A percentile compares a stretch with the other conserved stretches of the same genome.
These are phyloP conservation scores for Jaltomata sinuosa DNA, from an alignment of 257 asterid species.

Conservation along the genomic window DNA sequence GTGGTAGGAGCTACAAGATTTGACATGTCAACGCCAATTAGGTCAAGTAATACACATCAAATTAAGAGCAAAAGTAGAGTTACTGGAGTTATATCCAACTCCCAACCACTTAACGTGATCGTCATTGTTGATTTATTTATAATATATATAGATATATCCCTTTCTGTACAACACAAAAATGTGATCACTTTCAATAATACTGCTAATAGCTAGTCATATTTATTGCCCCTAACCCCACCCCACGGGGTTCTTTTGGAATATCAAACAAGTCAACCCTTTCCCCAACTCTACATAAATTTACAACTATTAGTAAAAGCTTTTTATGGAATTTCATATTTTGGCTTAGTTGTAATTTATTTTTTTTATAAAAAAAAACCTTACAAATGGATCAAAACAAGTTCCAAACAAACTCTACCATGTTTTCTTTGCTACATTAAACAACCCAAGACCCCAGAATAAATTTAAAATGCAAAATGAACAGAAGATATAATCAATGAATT, in stretches of 20 bases:
- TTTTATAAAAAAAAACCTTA: neutral
- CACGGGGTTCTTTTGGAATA: neutral
- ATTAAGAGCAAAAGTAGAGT: neutral
- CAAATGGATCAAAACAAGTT: neutral
- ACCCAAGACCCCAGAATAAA: neutral
- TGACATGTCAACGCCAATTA: neutral
- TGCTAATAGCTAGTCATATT: neutral
- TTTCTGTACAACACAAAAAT: neutral
- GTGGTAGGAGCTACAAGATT: neutral
- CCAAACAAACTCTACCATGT: neutral
- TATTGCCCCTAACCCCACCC: neutral
- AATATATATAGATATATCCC: too few relatives aligned
- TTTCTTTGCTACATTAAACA: neutral
- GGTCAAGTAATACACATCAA: neutral
- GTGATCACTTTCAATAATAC: neutral
- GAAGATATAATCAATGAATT: neutral
- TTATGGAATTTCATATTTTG: neutral
- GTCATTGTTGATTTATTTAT: neutral
- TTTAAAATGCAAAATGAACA: too few relatives aligned
- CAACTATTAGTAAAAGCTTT: neutral
- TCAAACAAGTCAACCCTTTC: neutral
- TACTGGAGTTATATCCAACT: neutral
- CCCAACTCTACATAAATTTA: neutral
- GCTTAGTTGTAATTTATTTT: neutral
- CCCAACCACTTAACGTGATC: slow-evolving; percentile 10